A percentile compares a stretch with the other conserved stretches of the same genome.
Evolutionary conservation across 768 basidiomycete genomes (phyloP).

Genomic region (Boletus tomentosulus): DNA sequence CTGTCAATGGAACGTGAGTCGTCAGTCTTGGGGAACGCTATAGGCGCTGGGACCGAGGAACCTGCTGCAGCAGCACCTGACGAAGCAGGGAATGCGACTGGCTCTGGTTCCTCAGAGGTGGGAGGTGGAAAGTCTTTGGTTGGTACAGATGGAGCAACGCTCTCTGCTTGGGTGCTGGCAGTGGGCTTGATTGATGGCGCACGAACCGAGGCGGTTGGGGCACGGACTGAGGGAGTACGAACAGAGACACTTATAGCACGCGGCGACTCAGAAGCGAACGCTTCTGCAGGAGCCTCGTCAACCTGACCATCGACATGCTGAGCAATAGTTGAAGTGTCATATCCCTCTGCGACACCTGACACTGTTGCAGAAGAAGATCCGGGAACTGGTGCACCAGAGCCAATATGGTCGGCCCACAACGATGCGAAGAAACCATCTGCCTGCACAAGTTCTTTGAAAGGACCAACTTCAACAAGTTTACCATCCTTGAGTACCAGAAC

Average conservation of each 20-base stretch:
- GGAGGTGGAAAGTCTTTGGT: slow-evolving; percentile 31
- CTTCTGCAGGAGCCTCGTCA: slow-evolving; percentile 18
- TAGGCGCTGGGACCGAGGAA: slow-evolving; percentile 29
- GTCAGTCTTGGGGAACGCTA: slow-evolving; percentile 42
- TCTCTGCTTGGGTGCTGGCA: slow-evolving; percentile 18
- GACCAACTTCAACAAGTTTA: slow-evolving; percentile 78
- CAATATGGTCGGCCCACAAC: slow-evolving; percentile 87
- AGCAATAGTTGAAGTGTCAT: slow-evolving; percentile 20
- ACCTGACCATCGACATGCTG: slow-evolving; percentile 8
- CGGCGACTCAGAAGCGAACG: slow-evolving; percentile 13
- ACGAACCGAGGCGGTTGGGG: slow-evolving; percentile 14
- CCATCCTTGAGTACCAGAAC: slow-evolving; percentile 93
- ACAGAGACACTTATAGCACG: slow-evolving; percentile 13
- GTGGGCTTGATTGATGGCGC: slow-evolving; percentile 22
- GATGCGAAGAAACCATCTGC: slow-evolving; percentile 69
- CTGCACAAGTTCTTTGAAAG: slow-evolving; percentile 72
- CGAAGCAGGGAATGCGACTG: slow-evolving; percentile 7
- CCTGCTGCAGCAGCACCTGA: slow-evolving; percentile 22
- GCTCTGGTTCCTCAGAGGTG: slow-evolving; percentile 12
- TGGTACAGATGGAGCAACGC: slow-evolving; percentile 27
- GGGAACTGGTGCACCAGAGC: slow-evolving; percentile 45
- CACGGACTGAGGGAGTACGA: slow-evolving; percentile 13
- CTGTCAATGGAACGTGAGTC: slow-evolving; percentile 30
- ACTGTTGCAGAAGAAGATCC: slow-evolving; percentile 25
- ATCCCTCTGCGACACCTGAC: slow-evolving; percentile 24